A percentile compares a stretch with the other conserved stretches of the same genome.
These are phyloP conservation scores for Claviceps citrina DNA, from an alignment of 2,329 filamentous ascomycete species.

Conservation along the genomic window DNA sequence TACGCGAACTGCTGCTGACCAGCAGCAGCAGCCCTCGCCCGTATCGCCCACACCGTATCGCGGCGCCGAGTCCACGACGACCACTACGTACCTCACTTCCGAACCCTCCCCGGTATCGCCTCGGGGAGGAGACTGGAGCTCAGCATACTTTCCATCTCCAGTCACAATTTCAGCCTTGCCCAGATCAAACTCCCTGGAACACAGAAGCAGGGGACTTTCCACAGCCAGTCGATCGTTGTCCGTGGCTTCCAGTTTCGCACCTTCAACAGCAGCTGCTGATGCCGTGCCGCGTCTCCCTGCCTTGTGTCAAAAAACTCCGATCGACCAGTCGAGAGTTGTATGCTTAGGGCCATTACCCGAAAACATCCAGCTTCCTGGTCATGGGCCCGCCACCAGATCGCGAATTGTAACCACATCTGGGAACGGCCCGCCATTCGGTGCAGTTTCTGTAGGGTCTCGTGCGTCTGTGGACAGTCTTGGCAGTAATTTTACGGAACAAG, in stretches of 20 bases:
- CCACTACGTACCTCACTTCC: constrained; percentile 24
- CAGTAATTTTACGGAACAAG: constrained; percentile 42
- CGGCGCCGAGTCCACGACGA: constrained; percentile 9
- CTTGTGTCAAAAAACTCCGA: constrained; percentile 31
- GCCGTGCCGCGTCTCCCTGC: constrained; percentile 4
- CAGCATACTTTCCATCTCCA: constrained; percentile 27
- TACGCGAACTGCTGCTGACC: constrained; percentile 7
- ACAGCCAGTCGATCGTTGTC: constrained; percentile 6
- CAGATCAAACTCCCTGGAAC: constrained; percentile 10
- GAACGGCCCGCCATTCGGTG: not conserved
- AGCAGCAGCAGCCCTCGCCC: constrained; percentile 6
- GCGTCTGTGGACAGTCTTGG: constrained; percentile 28
- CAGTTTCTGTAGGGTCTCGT: constrained; percentile 6
- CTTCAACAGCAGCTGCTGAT: not conserved
- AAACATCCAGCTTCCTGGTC: constrained; percentile 22
- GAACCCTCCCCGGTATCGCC: constrained; percentile 35
- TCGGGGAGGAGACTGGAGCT: constrained; percentile 27
- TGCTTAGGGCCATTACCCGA: constrained; percentile 40
- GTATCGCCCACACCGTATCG: constrained; percentile 11
- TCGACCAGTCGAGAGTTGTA: constrained; percentile 36
- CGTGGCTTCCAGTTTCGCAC: not conserved
- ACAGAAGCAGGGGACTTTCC: constrained; percentile 7
- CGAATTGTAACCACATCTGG: constrained; percentile 6
- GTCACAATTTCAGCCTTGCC: constrained; percentile 18
- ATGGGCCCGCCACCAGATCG: constrained; percentile 5